A percentile compares a stretch with the other conserved stretches of the same genome.
These are phyloP conservation scores for Solanum corneliomulleri DNA, from an alignment of 257 asterid species.

Conservation along the genomic window DNA sequence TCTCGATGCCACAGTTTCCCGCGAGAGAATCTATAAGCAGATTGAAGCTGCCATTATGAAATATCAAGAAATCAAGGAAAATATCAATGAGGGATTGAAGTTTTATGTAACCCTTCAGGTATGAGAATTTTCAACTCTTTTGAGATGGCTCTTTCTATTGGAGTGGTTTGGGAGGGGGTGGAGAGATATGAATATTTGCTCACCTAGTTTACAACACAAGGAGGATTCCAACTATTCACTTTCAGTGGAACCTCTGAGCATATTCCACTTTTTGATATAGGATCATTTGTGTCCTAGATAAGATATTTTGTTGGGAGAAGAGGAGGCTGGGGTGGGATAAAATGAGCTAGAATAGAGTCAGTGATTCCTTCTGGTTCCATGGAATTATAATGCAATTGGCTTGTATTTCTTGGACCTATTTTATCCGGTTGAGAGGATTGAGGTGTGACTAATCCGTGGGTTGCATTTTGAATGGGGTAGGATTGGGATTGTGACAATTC, in stretches of 20 bases:
- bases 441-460: neutral
- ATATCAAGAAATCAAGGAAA: constrained; percentile 82
- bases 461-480: neutral
- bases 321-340: neutral
- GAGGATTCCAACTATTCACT: neutral
- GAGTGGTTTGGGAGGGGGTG: neutral
- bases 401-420: neutral
- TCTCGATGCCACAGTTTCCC: constrained; percentile 55
- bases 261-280: neutral
- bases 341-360: neutral
- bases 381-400: neutral
- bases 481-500: neutral
- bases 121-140: constrained; percentile 3
- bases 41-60: constrained; percentile 93
- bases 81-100: constrained; percentile 90
- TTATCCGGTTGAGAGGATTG: neutral
- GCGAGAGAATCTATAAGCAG: constrained; percentile 81
- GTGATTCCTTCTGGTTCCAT: neutral
- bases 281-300: neutral
- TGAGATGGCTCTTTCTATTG: neutral
- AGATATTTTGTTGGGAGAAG: neutral
- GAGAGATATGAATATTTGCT: neutral
- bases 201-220: neutral
- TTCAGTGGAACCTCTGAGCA: neutral
- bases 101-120: constrained; percentile 97